phyloP scores from a whole-genome alignment of 768 basidiomycete species.

The Tylopilus sp. region DNA sequence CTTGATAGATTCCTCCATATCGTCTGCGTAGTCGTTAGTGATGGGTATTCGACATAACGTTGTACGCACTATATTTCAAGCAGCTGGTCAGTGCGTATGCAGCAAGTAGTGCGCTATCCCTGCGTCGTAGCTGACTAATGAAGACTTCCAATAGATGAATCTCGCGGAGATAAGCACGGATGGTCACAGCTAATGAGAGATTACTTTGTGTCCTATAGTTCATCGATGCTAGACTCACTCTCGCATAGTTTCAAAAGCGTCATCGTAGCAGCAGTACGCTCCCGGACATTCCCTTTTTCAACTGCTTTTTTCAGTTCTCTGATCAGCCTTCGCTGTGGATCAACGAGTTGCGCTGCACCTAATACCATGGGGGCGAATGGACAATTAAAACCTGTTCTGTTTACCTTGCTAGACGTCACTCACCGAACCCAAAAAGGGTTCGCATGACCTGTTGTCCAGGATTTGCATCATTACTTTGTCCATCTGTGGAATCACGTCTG shows the following conservation, averaged over 20 bases:
- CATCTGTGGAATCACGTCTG: background rate
- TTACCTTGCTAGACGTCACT: background rate
- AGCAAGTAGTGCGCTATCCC: constrained; percentile 17
- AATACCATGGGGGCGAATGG: background rate
- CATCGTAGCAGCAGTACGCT: constrained; percentile 24
- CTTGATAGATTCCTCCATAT: constrained; percentile 13
- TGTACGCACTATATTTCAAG: constrained; percentile 14
- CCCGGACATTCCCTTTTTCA: constrained; percentile 1
- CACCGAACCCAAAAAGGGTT: constrained; percentile 19
- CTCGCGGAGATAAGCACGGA: constrained; percentile 11
- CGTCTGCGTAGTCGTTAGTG: constrained; percentile 2
- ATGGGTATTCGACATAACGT: background rate
- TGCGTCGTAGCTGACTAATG: constrained; percentile 13
- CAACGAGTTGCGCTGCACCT: constrained; percentile 7
- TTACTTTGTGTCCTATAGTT: background rate
- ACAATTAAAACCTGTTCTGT: background rate
- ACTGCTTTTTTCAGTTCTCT: constrained; percentile 4
- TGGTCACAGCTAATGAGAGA: background rate
- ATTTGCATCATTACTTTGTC: background rate
- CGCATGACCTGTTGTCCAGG: constrained; percentile 3
- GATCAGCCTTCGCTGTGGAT: constrained; percentile 9
- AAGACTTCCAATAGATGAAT: constrained; percentile 8
- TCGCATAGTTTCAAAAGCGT: constrained; percentile 21
- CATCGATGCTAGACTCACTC: constrained; percentile 3
- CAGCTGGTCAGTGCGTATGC: constrained; percentile 20